Conservation (phyloP, 2,329 filamentous ascomycete species). For the Alternaria conjuncta region DNA sequence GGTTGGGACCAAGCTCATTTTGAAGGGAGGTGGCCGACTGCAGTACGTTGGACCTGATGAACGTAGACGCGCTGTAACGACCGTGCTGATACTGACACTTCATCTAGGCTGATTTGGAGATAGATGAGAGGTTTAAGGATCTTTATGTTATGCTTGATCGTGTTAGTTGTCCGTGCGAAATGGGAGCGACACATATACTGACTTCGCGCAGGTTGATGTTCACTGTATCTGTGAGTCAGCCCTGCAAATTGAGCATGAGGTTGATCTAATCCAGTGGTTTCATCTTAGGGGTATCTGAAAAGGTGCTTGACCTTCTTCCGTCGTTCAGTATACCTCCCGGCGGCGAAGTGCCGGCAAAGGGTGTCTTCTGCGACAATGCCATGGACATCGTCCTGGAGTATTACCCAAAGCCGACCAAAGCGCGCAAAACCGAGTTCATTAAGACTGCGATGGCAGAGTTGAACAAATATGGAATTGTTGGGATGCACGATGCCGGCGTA, state of each 20-base stretch:
- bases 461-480: conserved; percentile 70
- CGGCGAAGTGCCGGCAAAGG: conserved; percentile 70
- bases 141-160: conserved; percentile 73
- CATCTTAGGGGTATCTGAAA: conserved; percentile 61
- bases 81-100: not conserved
- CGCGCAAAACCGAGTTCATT: conserved; percentile 63
- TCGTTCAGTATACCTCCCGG: conserved; percentile 63
- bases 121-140: conserved; percentile 59
- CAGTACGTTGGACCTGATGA: conserved; percentile 53
- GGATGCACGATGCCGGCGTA: conserved; percentile 72
- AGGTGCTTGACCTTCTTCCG: conserved; percentile 67
- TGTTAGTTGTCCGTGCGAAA: conserved; percentile 23
- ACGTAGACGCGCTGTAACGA: not conserved
- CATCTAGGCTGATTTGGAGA: conserved; percentile 62
- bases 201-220: conserved; percentile 58
- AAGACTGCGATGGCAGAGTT: conserved; percentile 67
- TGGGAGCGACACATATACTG: not conserved
- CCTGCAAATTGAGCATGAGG: not conserved
- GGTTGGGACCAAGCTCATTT: conserved; percentile 75
- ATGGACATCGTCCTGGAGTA: conserved; percentile 66
- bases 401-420: conserved; percentile 63
- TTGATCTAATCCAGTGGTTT: not conserved
- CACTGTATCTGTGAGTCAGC: conserved; percentile 65
- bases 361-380: conserved; percentile 77
- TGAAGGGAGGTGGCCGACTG: conserved; percentile 67